These are phyloP conservation scores for Euphorbia lathyris DNA, from an alignment of 345 rosid species.

Conservation along the genomic window DNA sequence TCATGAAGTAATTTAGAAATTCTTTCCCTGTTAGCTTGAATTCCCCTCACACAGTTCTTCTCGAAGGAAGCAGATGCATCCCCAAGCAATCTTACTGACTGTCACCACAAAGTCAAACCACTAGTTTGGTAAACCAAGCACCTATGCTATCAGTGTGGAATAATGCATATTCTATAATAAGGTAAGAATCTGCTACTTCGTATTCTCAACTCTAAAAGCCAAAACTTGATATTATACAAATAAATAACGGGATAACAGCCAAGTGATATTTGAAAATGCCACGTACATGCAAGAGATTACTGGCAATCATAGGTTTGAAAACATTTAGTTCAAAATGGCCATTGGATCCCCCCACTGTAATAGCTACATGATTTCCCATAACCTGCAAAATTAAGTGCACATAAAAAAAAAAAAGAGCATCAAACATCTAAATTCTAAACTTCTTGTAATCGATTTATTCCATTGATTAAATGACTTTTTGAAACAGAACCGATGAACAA, in stretches of 20 bases:
- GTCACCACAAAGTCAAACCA: conserved; percentile 13
- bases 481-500: conserved; percentile 16
- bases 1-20: conserved; percentile 87
- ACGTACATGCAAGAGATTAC: conserved; percentile 76
- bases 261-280: conserved; percentile 2
- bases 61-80: conserved; percentile 95
- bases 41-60: conserved; percentile 88
- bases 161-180: not conserved
- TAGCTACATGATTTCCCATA: conserved; percentile 90
- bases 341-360: conserved; percentile 91
- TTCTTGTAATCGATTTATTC: not conserved
- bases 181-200: not conserved
- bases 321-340: conserved; percentile 96
- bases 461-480: conserved; percentile 11
- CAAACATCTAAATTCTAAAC: not conserved
- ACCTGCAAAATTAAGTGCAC: conserved; percentile 45
- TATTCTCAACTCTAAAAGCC: not conserved
- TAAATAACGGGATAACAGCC: not conserved
- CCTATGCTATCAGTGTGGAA: not conserved
- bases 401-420: not conserved
- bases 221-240: not conserved
- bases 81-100: conserved; percentile 85
- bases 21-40: conserved; percentile 82
- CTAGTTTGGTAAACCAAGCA: not conserved
- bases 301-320: conserved; percentile 96